Conservation (phyloP, 345 rosid species). For the Sisymbrium irio region DNA sequence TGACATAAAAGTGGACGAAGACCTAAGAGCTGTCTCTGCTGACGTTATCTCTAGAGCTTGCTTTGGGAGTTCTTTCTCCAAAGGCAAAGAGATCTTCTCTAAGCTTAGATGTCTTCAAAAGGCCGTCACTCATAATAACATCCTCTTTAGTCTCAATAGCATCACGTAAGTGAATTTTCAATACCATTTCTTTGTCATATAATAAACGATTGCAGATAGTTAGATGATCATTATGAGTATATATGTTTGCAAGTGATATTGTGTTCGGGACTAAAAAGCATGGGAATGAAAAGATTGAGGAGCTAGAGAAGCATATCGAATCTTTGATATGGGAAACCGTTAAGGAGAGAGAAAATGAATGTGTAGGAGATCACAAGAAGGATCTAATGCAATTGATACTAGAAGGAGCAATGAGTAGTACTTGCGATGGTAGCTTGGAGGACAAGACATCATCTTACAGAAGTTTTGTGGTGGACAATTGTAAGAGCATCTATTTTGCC, state of each 20-base stretch:
- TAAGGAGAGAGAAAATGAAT: constrained; percentile 46
- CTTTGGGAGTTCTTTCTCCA: constrained; percentile 53
- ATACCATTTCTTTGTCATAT: neutral
- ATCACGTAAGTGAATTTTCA: constrained; percentile 34
- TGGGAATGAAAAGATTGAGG: constrained; percentile 38
- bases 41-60: constrained; percentile 65
- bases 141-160: constrained; percentile 34
- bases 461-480: constrained; percentile 71
- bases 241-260: constrained; percentile 30
- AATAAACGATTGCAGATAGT: neutral
- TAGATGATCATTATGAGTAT: neutral
- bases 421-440: constrained; percentile 26
- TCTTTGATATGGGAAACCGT: constrained; percentile 70
- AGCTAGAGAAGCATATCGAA: constrained; percentile 59
- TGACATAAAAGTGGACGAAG: constrained; percentile 50
- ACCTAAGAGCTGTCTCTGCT: constrained; percentile 50
- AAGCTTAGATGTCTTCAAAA: constrained; percentile 57
- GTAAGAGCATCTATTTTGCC: constrained; percentile 81
- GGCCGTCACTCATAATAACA: constrained; percentile 39
- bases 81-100: constrained; percentile 58
- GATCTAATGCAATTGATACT: constrained; percentile 69
- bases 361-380: constrained; percentile 38
- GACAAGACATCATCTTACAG: constrained; percentile 45
- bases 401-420: constrained; percentile 53
- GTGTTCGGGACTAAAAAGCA: constrained; percentile 39